Percentiles rank a stretch among this genome's conserved stretches.
Evolutionary conservation across 768 basidiomycete species (phyloP).

Genomic region (Kockovaella imperatae): DNA sequence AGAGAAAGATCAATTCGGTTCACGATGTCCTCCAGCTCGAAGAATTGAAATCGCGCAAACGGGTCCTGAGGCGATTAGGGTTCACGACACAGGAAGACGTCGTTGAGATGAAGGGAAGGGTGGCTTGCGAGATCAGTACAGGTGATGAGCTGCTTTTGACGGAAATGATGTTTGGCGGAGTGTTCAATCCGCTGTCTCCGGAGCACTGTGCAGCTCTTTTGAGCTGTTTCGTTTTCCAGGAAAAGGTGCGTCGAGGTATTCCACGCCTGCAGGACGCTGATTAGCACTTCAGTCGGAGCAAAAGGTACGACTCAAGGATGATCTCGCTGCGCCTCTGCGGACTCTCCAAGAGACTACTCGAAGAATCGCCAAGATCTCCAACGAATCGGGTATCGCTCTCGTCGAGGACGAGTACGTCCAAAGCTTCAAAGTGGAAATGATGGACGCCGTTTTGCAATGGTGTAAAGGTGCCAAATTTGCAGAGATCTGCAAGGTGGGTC

Average conservation of each 20-base stretch:
- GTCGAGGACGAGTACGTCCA: constrained; percentile 92
- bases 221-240: constrained; percentile 94
- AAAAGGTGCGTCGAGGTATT: constrained; percentile 59
- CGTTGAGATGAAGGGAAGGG: constrained; percentile 94
- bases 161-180: constrained; percentile 94
- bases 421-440: constrained; percentile 96
- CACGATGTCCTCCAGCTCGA: constrained; percentile 91
- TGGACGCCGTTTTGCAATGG: constrained; percentile 97
- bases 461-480: constrained; percentile 94
- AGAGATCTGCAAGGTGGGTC: constrained; percentile 83
- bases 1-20: constrained; percentile 78
- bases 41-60: constrained; percentile 90
- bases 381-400: constrained; percentile 80
- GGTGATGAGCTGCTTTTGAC: constrained; percentile 94
- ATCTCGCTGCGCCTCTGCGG: constrained; percentile 82
- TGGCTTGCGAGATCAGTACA: constrained; percentile 96
- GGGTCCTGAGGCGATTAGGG: constrained; percentile 80
- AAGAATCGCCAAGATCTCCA: constrained; percentile 92
- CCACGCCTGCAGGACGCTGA: background rate
- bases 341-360: constrained; percentile 93
- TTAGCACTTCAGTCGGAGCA: constrained; percentile 22
- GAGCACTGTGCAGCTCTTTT: constrained; percentile 90
- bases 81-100: constrained; percentile 86
- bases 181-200: constrained; percentile 79
- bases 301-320: constrained; percentile 75